Evolutionary conservation across 768 basidiomycete species (phyloP), one percentile per base, ranked within the genome.

Genomic region (Gelatoporia subvermispora): DNA sequence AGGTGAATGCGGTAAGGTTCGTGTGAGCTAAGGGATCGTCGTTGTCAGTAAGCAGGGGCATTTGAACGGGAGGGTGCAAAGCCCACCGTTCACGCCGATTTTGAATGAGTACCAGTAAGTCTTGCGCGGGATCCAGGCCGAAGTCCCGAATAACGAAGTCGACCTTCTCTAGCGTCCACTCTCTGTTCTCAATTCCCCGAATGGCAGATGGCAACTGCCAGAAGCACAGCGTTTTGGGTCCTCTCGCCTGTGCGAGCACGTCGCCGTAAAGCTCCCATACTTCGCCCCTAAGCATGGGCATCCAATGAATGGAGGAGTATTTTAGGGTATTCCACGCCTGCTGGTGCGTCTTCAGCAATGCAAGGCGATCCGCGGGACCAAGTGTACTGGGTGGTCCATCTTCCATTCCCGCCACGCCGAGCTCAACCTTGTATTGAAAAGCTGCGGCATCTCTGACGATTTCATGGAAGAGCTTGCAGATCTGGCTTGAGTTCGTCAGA

Each of bases 121-220:
- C 78, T 56, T 84, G 84, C 20, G 78, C 72, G 16, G 82, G 79
- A 59, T 87, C 85, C 69, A 88, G 74, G 7, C 70, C 71, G 53
- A 82, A 82, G 55, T 84, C 82, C n/a, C 76, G 72, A 11, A 81
- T 56, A 15, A 51, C 31, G 31, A 76, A 53, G 3, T 65, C 56
- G 3, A 60, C 55, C 18, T 52, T 48, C 9, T 65, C 59, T 16
- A 77, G 49, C 4, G 61, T 60, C 81, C 81, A 82, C 15, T 63
- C 55, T 34, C 65, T 65, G 41, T 72, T 68, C 43, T 72, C 55
- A 49, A 82, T 78, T n/a, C 60, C 65, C 20, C 78, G 74, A 41
- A 67, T 61, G 22, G 58, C 57, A 8, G 81, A 82, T 16, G 81
- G 77, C 10, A 83, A 69, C 43, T 71, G 71, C 46, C 63, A 62